Percentiles rank a stretch among this genome's conserved stretches.
Conservation (phyloP, 1,139 yeast genomes). For the Zygotorulaspora mrakii region DNA sequence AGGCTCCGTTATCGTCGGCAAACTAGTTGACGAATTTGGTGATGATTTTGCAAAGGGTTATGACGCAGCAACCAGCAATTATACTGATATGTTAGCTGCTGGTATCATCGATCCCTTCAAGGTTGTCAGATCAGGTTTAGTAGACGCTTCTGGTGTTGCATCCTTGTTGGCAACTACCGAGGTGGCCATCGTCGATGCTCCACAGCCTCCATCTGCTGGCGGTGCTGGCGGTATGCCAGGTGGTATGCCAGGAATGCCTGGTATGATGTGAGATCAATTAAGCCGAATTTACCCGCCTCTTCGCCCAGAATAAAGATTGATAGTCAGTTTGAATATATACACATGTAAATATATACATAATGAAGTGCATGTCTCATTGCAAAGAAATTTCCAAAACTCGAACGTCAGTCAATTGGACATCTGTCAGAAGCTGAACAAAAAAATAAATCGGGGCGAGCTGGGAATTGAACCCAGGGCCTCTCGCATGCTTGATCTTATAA, state of each 20-base stretch:
- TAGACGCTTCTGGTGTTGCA: slow-evolving; percentile 98
- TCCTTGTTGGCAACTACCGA: slow-evolving; percentile 97
- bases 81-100: slow-evolving; percentile 92
- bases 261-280: slow-evolving; percentile 35
- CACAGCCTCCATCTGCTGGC: slow-evolving; percentile 77
- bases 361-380: too few relatives aligned
- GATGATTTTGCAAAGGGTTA: slow-evolving; percentile 87
- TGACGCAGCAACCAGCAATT: slow-evolving; percentile 91
- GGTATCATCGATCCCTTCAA: slow-evolving; percentile 99
- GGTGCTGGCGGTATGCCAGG: slow-evolving; percentile 61
- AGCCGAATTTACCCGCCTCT: too few relatives aligned
- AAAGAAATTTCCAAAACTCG: too few relatives aligned
- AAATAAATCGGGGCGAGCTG: slow-evolving; percentile 21
- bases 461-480: slow-evolving; percentile 26
- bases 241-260: slow-evolving; percentile 59
- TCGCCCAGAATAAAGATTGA: too few relatives aligned
- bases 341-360: too few relatives aligned
- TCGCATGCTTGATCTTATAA: slow-evolving; percentile 19
- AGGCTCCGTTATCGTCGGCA: slow-evolving; percentile 96
- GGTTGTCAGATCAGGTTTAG: slow-evolving; percentile 95
- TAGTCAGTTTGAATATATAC: too few relatives aligned
- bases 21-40: slow-evolving; percentile 78
- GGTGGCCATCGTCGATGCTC: slow-evolving; percentile 97
- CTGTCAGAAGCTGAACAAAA: not conserved
- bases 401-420: not conserved